These are phyloP conservation scores for Backusella westeae DNA, from an alignment of 192 early-diverging fungal genomes.

Conservation along the genomic window DNA sequence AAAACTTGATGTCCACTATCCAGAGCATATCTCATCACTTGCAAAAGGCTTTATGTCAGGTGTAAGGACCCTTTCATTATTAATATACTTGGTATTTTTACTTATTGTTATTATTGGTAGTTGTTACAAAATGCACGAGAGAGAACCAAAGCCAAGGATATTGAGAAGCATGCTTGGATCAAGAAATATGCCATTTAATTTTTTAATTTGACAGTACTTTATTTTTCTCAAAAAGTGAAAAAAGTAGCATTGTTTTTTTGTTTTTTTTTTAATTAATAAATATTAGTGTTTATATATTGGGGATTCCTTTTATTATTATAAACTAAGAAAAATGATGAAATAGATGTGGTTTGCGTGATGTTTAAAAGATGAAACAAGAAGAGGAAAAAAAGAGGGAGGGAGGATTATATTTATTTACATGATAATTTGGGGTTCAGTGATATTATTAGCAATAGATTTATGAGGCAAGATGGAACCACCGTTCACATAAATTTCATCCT, in stretches of 20 bases:
- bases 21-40: constrained; percentile 66
- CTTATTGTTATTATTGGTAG: not conserved
- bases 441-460: constrained; percentile 87
- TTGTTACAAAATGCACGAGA: not conserved
- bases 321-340: not conserved
- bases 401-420: constrained; percentile 65
- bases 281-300: not conserved
- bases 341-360: not conserved
- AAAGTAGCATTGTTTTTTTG: too few species aligned
- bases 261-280: too few species aligned
- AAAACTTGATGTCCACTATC: constrained; percentile 77
- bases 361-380: not conserved
- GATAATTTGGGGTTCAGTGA: constrained; percentile 92
- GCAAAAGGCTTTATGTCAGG: constrained; percentile 79
- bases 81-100: not conserved
- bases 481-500: constrained; percentile 93
- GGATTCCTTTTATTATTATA: not conserved
- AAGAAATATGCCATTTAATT: not conserved
- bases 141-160: not conserved
- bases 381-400: not conserved
- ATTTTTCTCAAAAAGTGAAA: too few species aligned
- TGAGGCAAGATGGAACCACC: constrained; percentile 96
- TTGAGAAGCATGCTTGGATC: constrained; percentile 11
- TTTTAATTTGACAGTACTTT: too few species aligned
- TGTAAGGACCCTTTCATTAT: constrained; percentile 35